A percentile compares a stretch with the other conserved stretches of the same genome.
Conservation (phyloP, 2,329 filamentous ascomycete species). For the Xylariaceae sp. region DNA sequence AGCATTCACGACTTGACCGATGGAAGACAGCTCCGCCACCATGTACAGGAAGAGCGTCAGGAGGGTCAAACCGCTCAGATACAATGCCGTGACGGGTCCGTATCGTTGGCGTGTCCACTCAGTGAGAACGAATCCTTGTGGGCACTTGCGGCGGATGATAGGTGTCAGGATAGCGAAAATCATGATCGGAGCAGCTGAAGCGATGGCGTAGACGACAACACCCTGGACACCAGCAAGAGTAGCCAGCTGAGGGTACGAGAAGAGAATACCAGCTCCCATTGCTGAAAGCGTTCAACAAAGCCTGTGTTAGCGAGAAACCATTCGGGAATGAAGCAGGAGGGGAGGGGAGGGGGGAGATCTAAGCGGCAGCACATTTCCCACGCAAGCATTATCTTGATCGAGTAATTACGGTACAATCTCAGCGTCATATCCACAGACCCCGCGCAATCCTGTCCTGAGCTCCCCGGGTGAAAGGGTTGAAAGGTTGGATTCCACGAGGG, state of each 20-base stretch:
- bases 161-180: conserved; percentile 70
- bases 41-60: conserved; percentile 83
- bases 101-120: conserved; percentile 81
- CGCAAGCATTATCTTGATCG: conserved; percentile 99
- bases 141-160: conserved; percentile 72
- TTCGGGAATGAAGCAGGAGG: conserved; percentile 22
- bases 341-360: conserved; percentile 39
- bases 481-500: conserved; percentile 48
- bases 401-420: conserved; percentile 95
- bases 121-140: conserved; percentile 77
- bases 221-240: conserved; percentile 76
- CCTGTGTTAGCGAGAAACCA: conserved; percentile 33
- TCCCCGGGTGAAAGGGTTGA: conserved; percentile 9
- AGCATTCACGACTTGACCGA: conserved; percentile 71
- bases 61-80: conserved; percentile 70
- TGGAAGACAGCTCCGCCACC: conserved; percentile 75
- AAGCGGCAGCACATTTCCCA: conserved; percentile 96
- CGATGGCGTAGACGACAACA: conserved; percentile 67
- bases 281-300: conserved; percentile 52
- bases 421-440: conserved; percentile 58
- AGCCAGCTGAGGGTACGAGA: conserved; percentile 75
- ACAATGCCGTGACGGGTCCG: conserved; percentile 62
- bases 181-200: conserved; percentile 66
- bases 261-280: conserved; percentile 77
- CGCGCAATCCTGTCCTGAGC: conserved; percentile 36